Evolutionary conservation across 176 grass and related monocot species (phyloP), one percentile per base, ranked within the genome.

Genomic region (Aegilops sharonensis): DNA sequence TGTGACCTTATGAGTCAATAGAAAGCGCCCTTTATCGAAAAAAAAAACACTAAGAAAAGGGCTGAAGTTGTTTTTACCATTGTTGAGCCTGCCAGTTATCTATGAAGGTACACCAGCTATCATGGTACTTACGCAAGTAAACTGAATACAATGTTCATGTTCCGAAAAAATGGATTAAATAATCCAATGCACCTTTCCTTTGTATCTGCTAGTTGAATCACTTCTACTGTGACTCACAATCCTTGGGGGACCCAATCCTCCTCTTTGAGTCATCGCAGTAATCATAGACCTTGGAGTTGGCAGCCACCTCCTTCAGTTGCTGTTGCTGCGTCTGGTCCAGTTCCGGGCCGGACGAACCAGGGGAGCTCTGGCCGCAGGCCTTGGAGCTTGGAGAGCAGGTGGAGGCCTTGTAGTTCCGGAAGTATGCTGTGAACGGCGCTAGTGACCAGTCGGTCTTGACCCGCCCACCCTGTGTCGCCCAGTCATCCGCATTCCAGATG

Each of bases 401-500:
- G 43, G 83, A 78, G 54, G 76, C 75, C 27, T 60, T 94, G 85
- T 87, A 97, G 69, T 97, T 93, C 75, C 77, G 61, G 82, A 91
- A 97, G 24, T 84, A 89, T 2, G 92, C 94, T 0, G 37, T 84
- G 83, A 97, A 94, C 15, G 94, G 91, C 0, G 92, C 87, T 14
- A 87, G 66, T 14, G 81, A 78, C 94, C 94, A 96, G 54, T 96
- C 91, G 0, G 91, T 92, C 77, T 92, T 96, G 18, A 90, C 87
- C 5, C 13, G 66, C 20, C 94, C 94, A 4, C 94, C 94, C 48
- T 77, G 83, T 1, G 94, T 96, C 12, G 94, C 91, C 94, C 91
- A 97, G n/a, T 85, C 82, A 0, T 95, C 91, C 0, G 81, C 94
- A 2, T 93, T 79, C 91, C 94, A 95, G 45, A 95, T 81, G 61